phyloP scores from a whole-genome alignment of 345 rosid genomes.

The Corchorus capsularis region DNA sequence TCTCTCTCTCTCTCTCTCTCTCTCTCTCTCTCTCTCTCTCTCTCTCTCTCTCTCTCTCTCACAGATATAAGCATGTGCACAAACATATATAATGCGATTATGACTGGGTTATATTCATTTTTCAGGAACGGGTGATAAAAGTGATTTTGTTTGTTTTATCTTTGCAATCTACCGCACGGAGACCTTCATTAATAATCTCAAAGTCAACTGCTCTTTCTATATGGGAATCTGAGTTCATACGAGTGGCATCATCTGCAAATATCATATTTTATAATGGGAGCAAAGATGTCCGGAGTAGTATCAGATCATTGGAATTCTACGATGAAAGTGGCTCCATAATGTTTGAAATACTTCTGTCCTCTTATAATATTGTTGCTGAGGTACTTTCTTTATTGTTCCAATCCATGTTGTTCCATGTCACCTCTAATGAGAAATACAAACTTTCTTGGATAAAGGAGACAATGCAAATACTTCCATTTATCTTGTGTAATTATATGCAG shows the following conservation, averaged over 20 bases:
- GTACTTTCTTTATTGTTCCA: slow-evolving; percentile 7
- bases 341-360: slow-evolving; percentile 15
- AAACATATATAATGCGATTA: background rate
- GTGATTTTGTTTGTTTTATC: slow-evolving; percentile 21
- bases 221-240: slow-evolving; percentile 22
- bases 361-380: slow-evolving; percentile 11
- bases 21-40: no score
- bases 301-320: background rate
- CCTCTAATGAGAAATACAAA: background rate
- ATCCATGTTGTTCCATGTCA: background rate
- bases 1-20: no score
- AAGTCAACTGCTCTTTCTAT: slow-evolving; percentile 1
- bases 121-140: slow-evolving; percentile 19
- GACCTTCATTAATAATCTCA: slow-evolving; percentile 18
- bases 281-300: slow-evolving; percentile 16
- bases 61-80: background rate
- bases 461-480: background rate
- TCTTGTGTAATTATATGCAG: slow-evolving; percentile 14
- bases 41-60: no score
- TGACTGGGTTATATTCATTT: slow-evolving; percentile 1
- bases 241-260: slow-evolving; percentile 15
- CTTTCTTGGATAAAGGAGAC: slow-evolving; percentile 8
- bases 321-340: slow-evolving; percentile 17
- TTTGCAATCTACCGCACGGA: background rate
- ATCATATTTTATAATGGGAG: slow-evolving; percentile 14